Evolutionary conservation across 148 eudicot species (phyloP).

Genomic region (Gaultheria prostrata): DNA sequence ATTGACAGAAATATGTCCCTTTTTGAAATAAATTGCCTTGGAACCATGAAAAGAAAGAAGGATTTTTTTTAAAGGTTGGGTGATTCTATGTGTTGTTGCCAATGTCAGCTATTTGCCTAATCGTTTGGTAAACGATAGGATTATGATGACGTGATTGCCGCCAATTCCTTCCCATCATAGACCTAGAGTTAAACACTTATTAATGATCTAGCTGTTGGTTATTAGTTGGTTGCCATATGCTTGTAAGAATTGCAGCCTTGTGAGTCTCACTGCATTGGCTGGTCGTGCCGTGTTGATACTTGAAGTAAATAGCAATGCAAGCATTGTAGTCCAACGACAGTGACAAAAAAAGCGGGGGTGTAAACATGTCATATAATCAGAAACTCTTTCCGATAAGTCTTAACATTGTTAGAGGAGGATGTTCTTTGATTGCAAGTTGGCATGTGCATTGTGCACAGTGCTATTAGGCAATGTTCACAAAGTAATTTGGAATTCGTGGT

Average conservation of each 20-base stretch:
- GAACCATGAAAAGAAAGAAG: not conserved
- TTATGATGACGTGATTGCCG: not conserved
- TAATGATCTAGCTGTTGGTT: not conserved
- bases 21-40: not conserved
- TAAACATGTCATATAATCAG: not conserved
- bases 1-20: not conserved
- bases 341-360: not conserved
- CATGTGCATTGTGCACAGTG: slow-evolving; percentile 7
- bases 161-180: not conserved
- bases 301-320: not conserved
- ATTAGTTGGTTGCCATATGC: not conserved
- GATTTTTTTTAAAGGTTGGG: not conserved
- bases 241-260: not conserved
- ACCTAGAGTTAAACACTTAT: not conserved
- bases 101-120: not conserved
- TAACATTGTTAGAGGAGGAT: not conserved
- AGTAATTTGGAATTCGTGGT: not conserved
- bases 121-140: not conserved
- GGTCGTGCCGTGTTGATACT: not conserved
- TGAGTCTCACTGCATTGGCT: not conserved
- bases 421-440: not conserved
- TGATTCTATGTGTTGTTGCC: not conserved
- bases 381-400: not conserved
- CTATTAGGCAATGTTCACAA: not conserved
- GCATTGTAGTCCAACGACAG: not conserved